Percentiles rank a stretch among this genome's conserved stretches.
phyloP scores from a whole-genome alignment of 2,329 filamentous ascomycete species.

The Alternaria gansuensis region DNA sequence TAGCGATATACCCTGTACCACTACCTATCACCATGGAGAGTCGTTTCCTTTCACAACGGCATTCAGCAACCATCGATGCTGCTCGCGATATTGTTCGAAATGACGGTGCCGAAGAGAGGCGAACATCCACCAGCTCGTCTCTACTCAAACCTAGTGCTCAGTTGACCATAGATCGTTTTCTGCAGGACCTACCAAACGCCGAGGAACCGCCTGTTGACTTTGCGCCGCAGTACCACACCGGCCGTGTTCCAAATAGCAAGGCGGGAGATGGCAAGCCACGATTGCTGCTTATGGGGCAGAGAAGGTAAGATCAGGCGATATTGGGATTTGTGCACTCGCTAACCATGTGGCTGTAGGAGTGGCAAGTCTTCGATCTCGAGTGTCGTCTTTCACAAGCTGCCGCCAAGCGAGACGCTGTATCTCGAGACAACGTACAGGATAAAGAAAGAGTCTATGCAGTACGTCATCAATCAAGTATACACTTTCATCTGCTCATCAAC shows the following conservation, averaged over 20 bases:
- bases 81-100: conserved; percentile 26
- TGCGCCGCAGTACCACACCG: conserved; percentile 54
- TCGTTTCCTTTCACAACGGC: conserved; percentile 33
- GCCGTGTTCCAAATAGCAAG: conserved; percentile 59
- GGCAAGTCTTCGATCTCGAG: conserved; percentile 98
- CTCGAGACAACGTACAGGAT: conserved; percentile 94
- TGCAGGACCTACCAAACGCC: conserved; percentile 55
- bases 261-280: conserved; percentile 76
- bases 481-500: conserved; percentile 13
- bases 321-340: conserved; percentile 14
- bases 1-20: conserved; percentile 47
- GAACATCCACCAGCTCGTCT: conserved; percentile 38
- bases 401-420: conserved; percentile 93
- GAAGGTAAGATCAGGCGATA: conserved; percentile 68
- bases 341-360: conserved; percentile 68
- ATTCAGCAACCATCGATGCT: conserved; percentile 31
- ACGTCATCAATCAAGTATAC: conserved; percentile 51
- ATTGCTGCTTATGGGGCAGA: conserved; percentile 91
- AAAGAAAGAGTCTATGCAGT: conserved; percentile 96
- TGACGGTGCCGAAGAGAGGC: conserved; percentile 23
- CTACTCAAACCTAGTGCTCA: conserved; percentile 52
- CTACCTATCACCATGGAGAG: conserved; percentile 44
- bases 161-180: conserved; percentile 55
- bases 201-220: conserved; percentile 52
- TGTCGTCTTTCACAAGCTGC: conserved; percentile 98